phyloP scores from a whole-genome alignment of 1,284 basidiomycete genomes.

The Mycena citricolor region DNA sequence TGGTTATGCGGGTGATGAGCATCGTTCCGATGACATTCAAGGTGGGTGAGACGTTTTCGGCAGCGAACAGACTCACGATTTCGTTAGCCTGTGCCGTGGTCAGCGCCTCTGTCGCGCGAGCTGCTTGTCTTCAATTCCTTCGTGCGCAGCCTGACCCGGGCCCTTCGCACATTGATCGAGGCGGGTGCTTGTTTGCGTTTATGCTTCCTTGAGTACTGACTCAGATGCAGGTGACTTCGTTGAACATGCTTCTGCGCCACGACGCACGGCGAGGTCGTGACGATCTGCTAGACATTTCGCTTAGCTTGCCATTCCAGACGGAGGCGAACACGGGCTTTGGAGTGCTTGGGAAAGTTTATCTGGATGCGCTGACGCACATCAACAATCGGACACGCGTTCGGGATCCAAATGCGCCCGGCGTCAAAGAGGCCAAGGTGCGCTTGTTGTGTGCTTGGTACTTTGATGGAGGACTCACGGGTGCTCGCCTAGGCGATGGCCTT shows the following conservation, averaged over 20 bases:
- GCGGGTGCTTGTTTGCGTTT: background rate
- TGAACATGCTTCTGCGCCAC: conserved; percentile 89
- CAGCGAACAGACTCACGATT: background rate
- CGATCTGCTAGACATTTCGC: conserved; percentile 89
- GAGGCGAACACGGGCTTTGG: conserved; percentile 96
- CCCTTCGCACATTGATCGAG: conserved; percentile 88
- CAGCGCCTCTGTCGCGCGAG: conserved; percentile 93
- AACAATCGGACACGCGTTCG: conserved; percentile 76
- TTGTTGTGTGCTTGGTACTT: background rate
- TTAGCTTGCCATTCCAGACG: conserved; percentile 89
- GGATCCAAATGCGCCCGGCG: conserved; percentile 73
- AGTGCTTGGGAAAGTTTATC: conserved; percentile 93
- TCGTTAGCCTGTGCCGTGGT: conserved; percentile 79
- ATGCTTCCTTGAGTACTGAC: background rate
- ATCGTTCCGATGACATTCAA: conserved; percentile 93
- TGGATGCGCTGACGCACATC: conserved; percentile 88
- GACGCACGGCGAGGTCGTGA: conserved; percentile 87
- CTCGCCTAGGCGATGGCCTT: conserved; percentile 65
- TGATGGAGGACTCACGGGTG: too few species aligned
- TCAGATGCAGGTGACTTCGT: conserved; percentile 59
- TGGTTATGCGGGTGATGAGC: conserved; percentile 95
- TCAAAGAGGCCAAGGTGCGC: conserved; percentile 71
- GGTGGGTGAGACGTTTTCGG: conserved; percentile 41
- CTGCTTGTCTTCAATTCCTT: conserved; percentile 98
- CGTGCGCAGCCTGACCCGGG: conserved; percentile 85